phyloP scores from a whole-genome alignment of 2,329 filamentous ascomycete genomes.

The Aspergillus sp. region DNA sequence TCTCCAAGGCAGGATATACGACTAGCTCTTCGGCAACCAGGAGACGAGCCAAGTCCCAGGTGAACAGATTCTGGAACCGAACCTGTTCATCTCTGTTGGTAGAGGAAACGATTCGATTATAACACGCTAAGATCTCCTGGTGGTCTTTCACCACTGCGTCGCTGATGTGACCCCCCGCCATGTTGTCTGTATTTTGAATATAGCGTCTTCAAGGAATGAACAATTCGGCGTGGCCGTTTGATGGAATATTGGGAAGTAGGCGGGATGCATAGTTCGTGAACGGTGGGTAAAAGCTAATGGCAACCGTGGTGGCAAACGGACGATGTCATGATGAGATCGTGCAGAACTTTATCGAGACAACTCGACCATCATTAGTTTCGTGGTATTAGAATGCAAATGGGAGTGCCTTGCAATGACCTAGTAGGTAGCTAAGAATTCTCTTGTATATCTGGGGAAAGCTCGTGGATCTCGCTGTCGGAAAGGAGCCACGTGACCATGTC shows the following conservation, averaged over 20 bases:
- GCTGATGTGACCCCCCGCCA: slow-evolving; percentile 15
- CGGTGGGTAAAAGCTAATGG: too few relatives aligned
- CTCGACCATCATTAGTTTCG: too few relatives aligned
- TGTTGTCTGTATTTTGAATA: background rate
- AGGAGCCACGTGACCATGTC: too few relatives aligned
- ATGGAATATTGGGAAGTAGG: background rate
- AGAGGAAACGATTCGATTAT: slow-evolving; percentile 40
- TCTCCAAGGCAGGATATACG: slow-evolving; percentile 53
- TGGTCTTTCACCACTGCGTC: slow-evolving; percentile 41
- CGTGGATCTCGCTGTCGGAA: too few relatives aligned
- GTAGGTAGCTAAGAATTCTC: too few relatives aligned
- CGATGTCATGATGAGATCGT: background rate
- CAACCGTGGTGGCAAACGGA: background rate
- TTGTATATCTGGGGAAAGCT: too few relatives aligned
- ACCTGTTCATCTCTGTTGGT: slow-evolving; percentile 38
- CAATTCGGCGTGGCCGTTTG: too few relatives aligned
- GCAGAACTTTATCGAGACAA: background rate
- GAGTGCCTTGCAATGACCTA: too few relatives aligned
- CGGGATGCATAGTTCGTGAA: too few relatives aligned
- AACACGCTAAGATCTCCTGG: slow-evolving; percentile 38
- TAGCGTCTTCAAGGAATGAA: too few relatives aligned
- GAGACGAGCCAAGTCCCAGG: slow-evolving; percentile 51
- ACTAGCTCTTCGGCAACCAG: slow-evolving; percentile 50
- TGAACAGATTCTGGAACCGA: slow-evolving; percentile 49
- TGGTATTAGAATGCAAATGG: too few relatives aligned